Percentiles rank a stretch among this genome's conserved stretches.
phyloP scores from a whole-genome alignment of 768 basidiomycete species.

The Mycena indigotica region DNA sequence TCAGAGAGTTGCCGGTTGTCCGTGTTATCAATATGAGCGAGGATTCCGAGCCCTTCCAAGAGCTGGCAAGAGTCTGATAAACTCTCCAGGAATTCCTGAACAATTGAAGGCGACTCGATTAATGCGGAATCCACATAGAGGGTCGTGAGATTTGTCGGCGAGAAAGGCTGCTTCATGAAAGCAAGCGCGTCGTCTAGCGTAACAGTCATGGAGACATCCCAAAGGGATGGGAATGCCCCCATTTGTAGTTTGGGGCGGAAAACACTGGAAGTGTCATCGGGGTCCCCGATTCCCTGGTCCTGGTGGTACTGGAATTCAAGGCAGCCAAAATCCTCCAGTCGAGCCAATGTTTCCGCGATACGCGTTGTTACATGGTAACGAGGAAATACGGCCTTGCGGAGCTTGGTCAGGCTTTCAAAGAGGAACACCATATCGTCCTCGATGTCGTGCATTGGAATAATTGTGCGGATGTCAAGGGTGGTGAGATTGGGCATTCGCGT shows the following conservation, averaged over 20 bases:
- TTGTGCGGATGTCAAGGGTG: slow-evolving; percentile 48
- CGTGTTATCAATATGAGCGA: slow-evolving; percentile 33
- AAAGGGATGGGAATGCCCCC: slow-evolving; percentile 56
- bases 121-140: slow-evolving; percentile 54
- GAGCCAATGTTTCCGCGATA: slow-evolving; percentile 50
- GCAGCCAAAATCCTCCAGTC: slow-evolving; percentile 41
- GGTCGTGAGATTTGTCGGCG: slow-evolving; percentile 51
- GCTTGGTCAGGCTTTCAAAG: slow-evolving; percentile 41
- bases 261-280: slow-evolving; percentile 39
- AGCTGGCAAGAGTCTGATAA: slow-evolving; percentile 50
- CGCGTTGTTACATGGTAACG: slow-evolving; percentile 51
- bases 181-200: slow-evolving; percentile 45
- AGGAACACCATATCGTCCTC: slow-evolving; percentile 44
- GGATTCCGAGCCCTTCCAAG: slow-evolving; percentile 48
- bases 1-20: slow-evolving; percentile 1
- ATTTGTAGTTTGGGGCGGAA: slow-evolving; percentile 48
- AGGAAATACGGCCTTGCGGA: slow-evolving; percentile 53
- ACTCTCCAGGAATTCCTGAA: slow-evolving; percentile 46
- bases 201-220: slow-evolving; percentile 52
- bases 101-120: slow-evolving; percentile 42
- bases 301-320: slow-evolving; percentile 58
- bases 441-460: slow-evolving; percentile 41
- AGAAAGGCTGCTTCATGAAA: slow-evolving; percentile 46
- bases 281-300: slow-evolving; percentile 50
- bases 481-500: slow-evolving; percentile 55